Evolutionary conservation across 805 yeast species (phyloP), one percentile per base, ranked within the genome.

Genomic region (Saccharomyces jurei): DNA sequence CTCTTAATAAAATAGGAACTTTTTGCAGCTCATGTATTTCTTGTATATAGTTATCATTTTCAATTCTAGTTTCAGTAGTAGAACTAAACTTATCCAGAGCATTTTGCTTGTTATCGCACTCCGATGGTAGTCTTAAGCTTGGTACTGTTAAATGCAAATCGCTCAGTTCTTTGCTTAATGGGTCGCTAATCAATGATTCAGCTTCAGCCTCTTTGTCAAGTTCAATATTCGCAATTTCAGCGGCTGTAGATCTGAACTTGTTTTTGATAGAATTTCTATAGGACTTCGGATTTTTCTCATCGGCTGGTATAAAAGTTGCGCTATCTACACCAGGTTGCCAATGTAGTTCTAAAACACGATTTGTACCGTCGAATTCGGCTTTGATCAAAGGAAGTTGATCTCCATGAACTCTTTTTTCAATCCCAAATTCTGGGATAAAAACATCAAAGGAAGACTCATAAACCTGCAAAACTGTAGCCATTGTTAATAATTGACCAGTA

Each of bases 391-490:
- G 98, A 54, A 94, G 76, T 71, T 94, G 98, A 71, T 94, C 99
- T 28, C 98, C 97, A 66, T 94, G 99, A 25, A 91, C 97, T 64
- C 97, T 79, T 71, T 91, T 91, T 68, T 91, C 97, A 62, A 91
- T 87, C 48, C 97, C 97, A 73, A 90, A 86, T 60, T 89, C 96
- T 1, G 97, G 96, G 58, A 91, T 77, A 60, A 87, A 81, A 2
- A 91, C 92, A 69, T 94, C 99, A 73, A 94, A 94, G 1, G 98
- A 89, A 1, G 96, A 88, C 71, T 94, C 98, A 69, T 92, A 91
- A 9, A 92, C 97, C 69, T 90, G 97, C 27, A 89, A 72, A 17
- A 92, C 94, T 14, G 89, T 82, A 14, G 96, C 97, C 81, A 84
- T 83, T 44, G 90, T 83, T 58, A 92, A 77, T 51, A 89, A 68